Evolutionary conservation across 2,329 filamentous ascomycete species (phyloP).

Genomic region (Apiospora hydei): DNA sequence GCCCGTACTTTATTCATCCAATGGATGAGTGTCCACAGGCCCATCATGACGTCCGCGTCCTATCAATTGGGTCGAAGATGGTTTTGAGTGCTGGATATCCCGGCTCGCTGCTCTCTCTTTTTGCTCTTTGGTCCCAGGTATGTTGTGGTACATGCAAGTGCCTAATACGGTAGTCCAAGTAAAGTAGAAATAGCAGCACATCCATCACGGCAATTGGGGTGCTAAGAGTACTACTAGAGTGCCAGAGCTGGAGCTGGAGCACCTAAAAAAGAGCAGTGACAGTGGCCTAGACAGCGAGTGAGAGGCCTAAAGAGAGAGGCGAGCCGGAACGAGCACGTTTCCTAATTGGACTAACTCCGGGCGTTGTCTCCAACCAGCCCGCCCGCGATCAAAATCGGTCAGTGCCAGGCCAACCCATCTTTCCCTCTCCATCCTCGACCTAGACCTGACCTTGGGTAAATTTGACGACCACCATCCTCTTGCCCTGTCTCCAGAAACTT

Average conservation of each 20-base stretch:
- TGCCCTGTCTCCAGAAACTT: constrained; percentile 17
- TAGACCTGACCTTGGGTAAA: background rate
- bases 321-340: background rate
- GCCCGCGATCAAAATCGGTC: constrained; percentile 7
- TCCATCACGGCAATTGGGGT: background rate
- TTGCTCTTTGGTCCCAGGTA: background rate
- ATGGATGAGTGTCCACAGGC: background rate
- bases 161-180: background rate
- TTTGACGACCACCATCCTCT: constrained; percentile 18
- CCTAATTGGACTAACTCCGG: constrained; percentile 21
- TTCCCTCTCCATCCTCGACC: background rate
- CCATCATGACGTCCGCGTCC: background rate
- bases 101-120: background rate
- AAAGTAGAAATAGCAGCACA: background rate
- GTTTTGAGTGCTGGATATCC: background rate
- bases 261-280: background rate
- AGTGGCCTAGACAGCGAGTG: background rate
- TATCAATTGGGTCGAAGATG: background rate
- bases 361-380: constrained; percentile 10
- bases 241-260: background rate
- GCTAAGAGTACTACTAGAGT: background rate
- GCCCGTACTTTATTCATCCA: constrained; percentile 8
- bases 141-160: background rate
- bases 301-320: background rate
- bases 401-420: background rate